A percentile compares a stretch with the other conserved stretches of the same genome.
Conservation (phyloP, 2,329 filamentous ascomycete species). For the Aspergillus texensis region DNA sequence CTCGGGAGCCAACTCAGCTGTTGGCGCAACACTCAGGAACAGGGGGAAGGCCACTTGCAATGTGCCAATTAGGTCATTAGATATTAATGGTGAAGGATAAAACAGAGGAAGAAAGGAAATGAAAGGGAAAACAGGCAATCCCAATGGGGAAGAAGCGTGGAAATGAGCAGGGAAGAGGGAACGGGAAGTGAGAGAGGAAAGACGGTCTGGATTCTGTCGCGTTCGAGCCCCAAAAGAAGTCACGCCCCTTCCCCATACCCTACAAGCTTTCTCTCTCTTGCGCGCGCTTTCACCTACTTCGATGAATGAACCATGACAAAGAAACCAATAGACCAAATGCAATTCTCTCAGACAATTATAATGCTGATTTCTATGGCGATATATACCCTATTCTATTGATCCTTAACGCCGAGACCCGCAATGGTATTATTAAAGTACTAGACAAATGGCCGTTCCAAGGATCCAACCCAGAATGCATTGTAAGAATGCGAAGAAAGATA, state of each 20-base stretch:
- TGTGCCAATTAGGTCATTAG: slow-evolving; percentile 1
- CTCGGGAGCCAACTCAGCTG: slow-evolving; percentile 4
- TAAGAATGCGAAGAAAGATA: not conserved
- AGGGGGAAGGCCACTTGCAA: slow-evolving; percentile 1
- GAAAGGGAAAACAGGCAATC: not conserved
- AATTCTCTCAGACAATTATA: not conserved
- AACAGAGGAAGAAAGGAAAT: not conserved
- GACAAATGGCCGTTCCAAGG: not conserved
- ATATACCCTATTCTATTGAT: not conserved
- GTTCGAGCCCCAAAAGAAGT: not conserved
- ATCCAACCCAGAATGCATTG: not conserved
- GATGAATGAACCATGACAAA: not conserved
- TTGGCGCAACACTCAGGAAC: slow-evolving; percentile 5
- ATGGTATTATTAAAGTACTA: not conserved
- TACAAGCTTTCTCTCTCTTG: not conserved
- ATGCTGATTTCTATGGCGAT: not conserved
- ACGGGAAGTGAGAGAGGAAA: slow-evolving; percentile 7
- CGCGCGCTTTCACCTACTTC: not conserved
- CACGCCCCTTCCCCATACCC: not conserved
- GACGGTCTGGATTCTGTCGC: slow-evolving; percentile 1
- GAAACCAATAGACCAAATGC: not conserved
- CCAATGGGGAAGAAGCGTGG: not conserved
- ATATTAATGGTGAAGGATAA: not conserved
- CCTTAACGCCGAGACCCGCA: not conserved
- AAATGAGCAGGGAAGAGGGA: slow-evolving; percentile 7